phyloP scores from a whole-genome alignment of 1,284 basidiomycete genomes.

The Fomitopsis betulina region DNA sequence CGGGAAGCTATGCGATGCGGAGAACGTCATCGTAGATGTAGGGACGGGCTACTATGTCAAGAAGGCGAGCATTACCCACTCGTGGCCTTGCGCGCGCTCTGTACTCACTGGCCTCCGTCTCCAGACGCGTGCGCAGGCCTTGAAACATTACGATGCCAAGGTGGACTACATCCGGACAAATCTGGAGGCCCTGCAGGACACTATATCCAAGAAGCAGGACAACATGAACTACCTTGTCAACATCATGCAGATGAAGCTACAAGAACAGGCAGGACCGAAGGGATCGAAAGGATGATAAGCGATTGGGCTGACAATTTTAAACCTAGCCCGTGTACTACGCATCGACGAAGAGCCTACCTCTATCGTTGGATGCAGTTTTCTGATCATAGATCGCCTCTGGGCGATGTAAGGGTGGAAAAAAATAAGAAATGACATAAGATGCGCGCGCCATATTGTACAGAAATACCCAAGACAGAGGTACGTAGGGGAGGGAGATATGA shows the following conservation, averaged over 20 bases:
- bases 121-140: conserved; percentile 77
- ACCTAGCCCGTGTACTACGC: not conserved
- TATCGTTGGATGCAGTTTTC: not conserved
- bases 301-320: not conserved
- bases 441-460: not conserved
- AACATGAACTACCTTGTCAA: conserved; percentile 74
- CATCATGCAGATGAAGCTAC: conserved; percentile 77
- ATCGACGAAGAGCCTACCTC: not conserved
- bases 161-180: conserved; percentile 77
- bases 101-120: not conserved
- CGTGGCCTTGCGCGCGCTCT: not conserved
- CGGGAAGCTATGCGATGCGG: conserved; percentile 79
- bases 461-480: not conserved
- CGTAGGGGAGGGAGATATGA: not conserved
- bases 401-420: not conserved
- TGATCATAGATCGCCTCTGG: not conserved
- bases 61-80: conserved; percentile 57
- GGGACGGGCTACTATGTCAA: conserved; percentile 97
- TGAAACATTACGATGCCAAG: conserved; percentile 73
- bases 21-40: conserved; percentile 91
- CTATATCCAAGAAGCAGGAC: conserved; percentile 86
- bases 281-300: conserved; percentile 13
- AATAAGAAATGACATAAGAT: not conserved
- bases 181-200: conserved; percentile 79
- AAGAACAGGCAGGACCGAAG: conserved; percentile 34